Evolutionary conservation across 169 alveolate genomes (phyloP), one percentile per base, ranked within the genome.

Genomic region (Besnoitia besnoiti): DNA sequence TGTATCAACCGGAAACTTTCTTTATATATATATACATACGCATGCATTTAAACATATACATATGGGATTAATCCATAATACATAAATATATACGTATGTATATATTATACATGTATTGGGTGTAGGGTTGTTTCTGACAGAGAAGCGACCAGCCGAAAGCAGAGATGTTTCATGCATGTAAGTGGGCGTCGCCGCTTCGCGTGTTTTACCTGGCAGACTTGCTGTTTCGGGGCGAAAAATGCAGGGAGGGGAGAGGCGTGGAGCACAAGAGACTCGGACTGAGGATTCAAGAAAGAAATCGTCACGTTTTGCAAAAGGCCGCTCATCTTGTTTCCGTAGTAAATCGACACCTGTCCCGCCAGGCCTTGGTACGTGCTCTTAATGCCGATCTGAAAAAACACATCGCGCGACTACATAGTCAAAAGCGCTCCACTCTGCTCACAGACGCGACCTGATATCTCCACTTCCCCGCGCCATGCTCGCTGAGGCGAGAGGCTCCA

Each of bases 321-420:
- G 93, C 93, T 90, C 61, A 84, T 76, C 90, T 90, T 90, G 90
- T 90, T 90, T 49, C 93, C 93, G 75, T 76, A 90, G 93, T 90
- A 90, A 12, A 90, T 1, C 59, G 61, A 62, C 30, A 90, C 73
- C 33, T 85, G 89, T 16, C 93, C 93, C 39, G 49, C 10, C 16
- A 90, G 82, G 30, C 93, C 93, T 50, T 77, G 35, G 35, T 67
- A 37, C 35, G 75, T 37, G 62, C 85, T 55, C 75, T 90, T 85
- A 0, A 90, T 33, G 2, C 93, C 93, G 24, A 90, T 79, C 93
- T 90, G 79, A 49, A 27, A 39, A 51, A 30, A 84, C 73, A 16
- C 90, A 42, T 3, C 14, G 16, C 0, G 46, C n/a, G n/a, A n/a
- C n/a, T n/a, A n/a, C n/a, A n/a, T n/a, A n/a, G n/a, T n/a, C n/a